These are phyloP conservation scores for Ceratobasidium sp. DNA, from an alignment of 1,284 basidiomycete species.

Conservation along the genomic window DNA sequence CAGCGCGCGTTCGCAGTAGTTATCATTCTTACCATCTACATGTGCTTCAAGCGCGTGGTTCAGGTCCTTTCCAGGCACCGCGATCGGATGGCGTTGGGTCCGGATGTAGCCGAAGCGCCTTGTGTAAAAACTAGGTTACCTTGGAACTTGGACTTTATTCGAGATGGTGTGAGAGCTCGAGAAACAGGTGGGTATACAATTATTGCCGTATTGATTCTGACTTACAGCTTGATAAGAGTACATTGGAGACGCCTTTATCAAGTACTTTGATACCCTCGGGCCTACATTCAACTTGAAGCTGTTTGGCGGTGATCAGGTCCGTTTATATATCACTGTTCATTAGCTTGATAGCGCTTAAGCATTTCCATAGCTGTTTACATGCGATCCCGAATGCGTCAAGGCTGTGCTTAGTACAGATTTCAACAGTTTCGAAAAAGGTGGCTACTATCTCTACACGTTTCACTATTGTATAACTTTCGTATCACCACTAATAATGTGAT, in stretches of 20 bases:
- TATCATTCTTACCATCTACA: constrained; percentile 1
- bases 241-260: constrained; percentile 71
- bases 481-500: constrained; percentile 50
- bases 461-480: neutral
- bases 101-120: constrained; percentile 30
- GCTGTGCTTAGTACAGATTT: constrained; percentile 77
- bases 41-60: neutral
- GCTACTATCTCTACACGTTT: constrained; percentile 46
- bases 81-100: constrained; percentile 19
- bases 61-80: neutral
- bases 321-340: constrained; percentile 51
- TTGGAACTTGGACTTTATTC: constrained; percentile 38
- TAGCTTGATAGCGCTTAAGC: neutral
- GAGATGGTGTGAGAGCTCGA: constrained; percentile 16
- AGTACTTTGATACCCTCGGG: constrained; percentile 75
- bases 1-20: neutral
- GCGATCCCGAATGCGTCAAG: constrained; percentile 73
- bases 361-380: constrained; percentile 56
- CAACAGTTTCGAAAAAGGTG: constrained; percentile 73
- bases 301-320: constrained; percentile 74
- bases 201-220: neutral
- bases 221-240: constrained; percentile 61
- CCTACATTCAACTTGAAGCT: constrained; percentile 75
- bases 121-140: constrained; percentile 15
- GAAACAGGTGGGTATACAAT: constrained; percentile 10